phyloP scores from a whole-genome alignment of 2,329 filamentous ascomycete genomes.

The Cordyceps sp. region DNA sequence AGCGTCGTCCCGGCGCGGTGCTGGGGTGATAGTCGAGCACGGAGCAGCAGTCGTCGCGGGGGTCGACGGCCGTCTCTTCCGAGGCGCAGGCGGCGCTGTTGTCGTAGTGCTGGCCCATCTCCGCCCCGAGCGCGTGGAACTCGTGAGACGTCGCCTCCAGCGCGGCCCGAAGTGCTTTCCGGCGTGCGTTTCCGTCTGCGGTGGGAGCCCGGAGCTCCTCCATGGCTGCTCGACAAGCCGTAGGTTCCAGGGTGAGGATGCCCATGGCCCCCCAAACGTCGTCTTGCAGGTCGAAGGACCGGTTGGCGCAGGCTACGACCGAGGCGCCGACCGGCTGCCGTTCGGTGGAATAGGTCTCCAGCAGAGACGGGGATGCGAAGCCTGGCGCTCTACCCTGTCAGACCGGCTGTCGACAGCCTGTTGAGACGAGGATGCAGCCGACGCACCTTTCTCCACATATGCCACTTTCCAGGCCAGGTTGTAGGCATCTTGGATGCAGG shows the following conservation, averaged over 20 bases:
- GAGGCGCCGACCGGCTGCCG: slow-evolving; percentile 30
- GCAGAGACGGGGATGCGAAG: slow-evolving; percentile 16
- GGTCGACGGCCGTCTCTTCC: slow-evolving; percentile 25
- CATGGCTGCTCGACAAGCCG: slow-evolving; percentile 20
- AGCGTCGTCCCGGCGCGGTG: slow-evolving; percentile 40
- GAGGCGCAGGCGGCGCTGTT: slow-evolving; percentile 24
- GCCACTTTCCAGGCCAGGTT: slow-evolving; percentile 40
- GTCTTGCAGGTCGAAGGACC: slow-evolving; percentile 34
- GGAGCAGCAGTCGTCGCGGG: too few relatives aligned
- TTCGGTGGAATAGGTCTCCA: slow-evolving; percentile 26
- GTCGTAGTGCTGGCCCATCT: slow-evolving; percentile 41
- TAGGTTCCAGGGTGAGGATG: slow-evolving; percentile 18
- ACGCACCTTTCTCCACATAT: slow-evolving; percentile 20
- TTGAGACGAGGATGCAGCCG: too few relatives aligned
- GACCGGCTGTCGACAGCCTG: too few relatives aligned
- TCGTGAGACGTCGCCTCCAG: slow-evolving; percentile 27
- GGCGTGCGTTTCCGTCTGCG: slow-evolving; percentile 17
- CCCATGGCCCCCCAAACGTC: slow-evolving; percentile 28
- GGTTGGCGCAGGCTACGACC: slow-evolving; percentile 38
- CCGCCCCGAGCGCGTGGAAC: slow-evolving; percentile 37
- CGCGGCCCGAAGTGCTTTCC: slow-evolving; percentile 21
- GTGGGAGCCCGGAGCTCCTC: slow-evolving; percentile 22
- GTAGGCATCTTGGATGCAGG: slow-evolving; percentile 39
- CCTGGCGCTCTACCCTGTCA: too few relatives aligned
- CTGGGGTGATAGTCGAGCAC: slow-evolving; percentile 24